Evolutionary conservation across 2,329 filamentous ascomycete genomes (phyloP), one percentile per base, ranked within the genome.

Genomic region (Achaetomium macrosporum): DNA sequence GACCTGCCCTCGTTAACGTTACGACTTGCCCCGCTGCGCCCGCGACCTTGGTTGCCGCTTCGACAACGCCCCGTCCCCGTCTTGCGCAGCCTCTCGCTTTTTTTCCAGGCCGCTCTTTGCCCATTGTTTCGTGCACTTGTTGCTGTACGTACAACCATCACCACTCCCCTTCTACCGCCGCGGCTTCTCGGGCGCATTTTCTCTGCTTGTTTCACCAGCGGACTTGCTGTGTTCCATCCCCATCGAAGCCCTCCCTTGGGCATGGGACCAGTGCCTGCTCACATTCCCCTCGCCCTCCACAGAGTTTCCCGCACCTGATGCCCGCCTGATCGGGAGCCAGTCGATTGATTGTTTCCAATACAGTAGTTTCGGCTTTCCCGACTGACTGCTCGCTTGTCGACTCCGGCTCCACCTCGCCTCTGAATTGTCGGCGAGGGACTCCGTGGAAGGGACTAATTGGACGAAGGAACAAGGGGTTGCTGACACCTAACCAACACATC

Each of bases 21-120:
- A 44, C 42, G 49, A 45, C 37, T 39, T 57, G 51, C 57, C 57
- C 57, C 57, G 55, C 57, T 59, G 33, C 41, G 40, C 53, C 50
- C 53, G 44, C 50, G 48, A 50, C 42, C 50, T 51, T 47, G 33
- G 57, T 59, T 60, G 57, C 59, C 57, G 57, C 57, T 58, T 62
- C 59, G 54, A 62, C 60, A 58, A 49, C 42, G 19, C 48, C 48
- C 50, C 35, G 31, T 19, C 49, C 42, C 20, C 41, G 41, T 56
- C 40, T 55, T 60, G 56, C 57, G 57, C 57, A 57, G 51, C 60
- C 56, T 59, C 57, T 53, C 55, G 45, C 48, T 54, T 60, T 61
- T 56, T 51, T 52, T 50, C 55, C 57, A 58, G 54, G 55, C 55
- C 56, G 52, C 49, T 43, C 50, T 53, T 47, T 47, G 40, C 50